Evolutionary conservation across 2,329 filamentous ascomycete genomes (phyloP).

Genomic region (Whalleya microplaca): DNA sequence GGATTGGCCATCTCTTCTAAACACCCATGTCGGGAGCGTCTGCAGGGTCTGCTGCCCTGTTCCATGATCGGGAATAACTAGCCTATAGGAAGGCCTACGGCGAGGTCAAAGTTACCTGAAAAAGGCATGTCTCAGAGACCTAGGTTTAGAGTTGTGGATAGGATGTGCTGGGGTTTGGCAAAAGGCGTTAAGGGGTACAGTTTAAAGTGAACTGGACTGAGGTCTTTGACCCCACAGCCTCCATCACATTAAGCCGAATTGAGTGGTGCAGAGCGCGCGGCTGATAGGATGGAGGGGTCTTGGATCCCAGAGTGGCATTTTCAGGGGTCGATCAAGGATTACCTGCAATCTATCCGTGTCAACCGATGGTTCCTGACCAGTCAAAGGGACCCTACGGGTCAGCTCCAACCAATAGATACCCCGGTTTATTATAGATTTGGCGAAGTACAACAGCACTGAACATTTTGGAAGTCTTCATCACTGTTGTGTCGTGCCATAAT

Average conservation of each 20-base stretch:
- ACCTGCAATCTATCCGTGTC: constrained; percentile 19
- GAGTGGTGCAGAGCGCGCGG: constrained; percentile 35
- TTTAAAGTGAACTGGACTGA: constrained; percentile 20
- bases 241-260: constrained; percentile 21
- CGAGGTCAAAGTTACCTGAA: constrained; percentile 21
- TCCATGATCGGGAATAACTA: constrained; percentile 24
- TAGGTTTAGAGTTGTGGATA: constrained; percentile 8
- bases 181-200: constrained; percentile 3
- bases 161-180: neutral
- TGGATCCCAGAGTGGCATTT: constrained; percentile 31
- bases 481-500: constrained; percentile 8
- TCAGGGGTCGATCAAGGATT: constrained; percentile 30
- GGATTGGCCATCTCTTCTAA: constrained; percentile 30
- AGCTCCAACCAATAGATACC: constrained; percentile 23
- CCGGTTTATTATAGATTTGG: constrained; percentile 13
- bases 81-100: constrained; percentile 8
- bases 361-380: constrained; percentile 15
- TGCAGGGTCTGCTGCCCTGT: constrained; percentile 26
- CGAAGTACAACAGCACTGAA: constrained; percentile 13
- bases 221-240: constrained; percentile 21
- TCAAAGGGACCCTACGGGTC: constrained; percentile 11
- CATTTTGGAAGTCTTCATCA: constrained; percentile 3
- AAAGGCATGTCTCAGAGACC: constrained; percentile 18
- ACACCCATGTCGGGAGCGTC: constrained; percentile 19
- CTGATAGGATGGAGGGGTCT: constrained; percentile 25